Evolutionary conservation across 83 land plant species (phyloP).

Genomic region (Isoetes engelmannii): DNA sequence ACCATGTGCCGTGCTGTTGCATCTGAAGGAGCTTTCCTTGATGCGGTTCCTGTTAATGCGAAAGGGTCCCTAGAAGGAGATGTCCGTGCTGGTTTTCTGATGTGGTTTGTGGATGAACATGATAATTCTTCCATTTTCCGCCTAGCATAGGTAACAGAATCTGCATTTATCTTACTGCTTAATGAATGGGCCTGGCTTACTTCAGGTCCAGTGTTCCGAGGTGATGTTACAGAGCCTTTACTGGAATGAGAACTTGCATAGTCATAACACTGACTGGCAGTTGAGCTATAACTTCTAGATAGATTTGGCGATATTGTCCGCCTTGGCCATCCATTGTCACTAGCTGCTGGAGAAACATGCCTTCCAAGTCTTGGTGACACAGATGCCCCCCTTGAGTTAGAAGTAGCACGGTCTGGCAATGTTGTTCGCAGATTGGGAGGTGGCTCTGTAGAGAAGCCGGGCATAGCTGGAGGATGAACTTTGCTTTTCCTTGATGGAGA

Average conservation of each 20-base stretch:
- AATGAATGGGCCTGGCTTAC: too few relatives aligned
- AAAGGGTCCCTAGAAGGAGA: too few relatives aligned
- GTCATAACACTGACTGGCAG: conserved; percentile 1
- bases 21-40: too few relatives aligned
- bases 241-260: background rate
- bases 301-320: conserved; percentile 11
- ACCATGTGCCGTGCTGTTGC: too few relatives aligned
- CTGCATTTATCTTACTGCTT: too few relatives aligned
- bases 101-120: too few relatives aligned
- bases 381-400: conserved; percentile 8
- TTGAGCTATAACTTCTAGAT: conserved; percentile 4
- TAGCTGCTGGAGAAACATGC: background rate
- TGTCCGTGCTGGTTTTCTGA: too few relatives aligned
- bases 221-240: background rate
- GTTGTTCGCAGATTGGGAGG: conserved; percentile 11
- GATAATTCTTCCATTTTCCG: too few relatives aligned
- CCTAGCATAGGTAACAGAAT: too few relatives aligned
- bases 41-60: too few relatives aligned
- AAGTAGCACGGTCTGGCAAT: conserved; percentile 2
- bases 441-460: conserved; percentile 2
- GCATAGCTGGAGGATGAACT: background rate
- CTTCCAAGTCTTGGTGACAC: conserved; percentile 5
- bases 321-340: background rate
- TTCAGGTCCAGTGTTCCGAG: background rate
- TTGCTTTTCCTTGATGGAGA: conserved; percentile 1